phyloP scores from a whole-genome alignment of 352 stramenopile species.

The Phytophthora constricta region DNA sequence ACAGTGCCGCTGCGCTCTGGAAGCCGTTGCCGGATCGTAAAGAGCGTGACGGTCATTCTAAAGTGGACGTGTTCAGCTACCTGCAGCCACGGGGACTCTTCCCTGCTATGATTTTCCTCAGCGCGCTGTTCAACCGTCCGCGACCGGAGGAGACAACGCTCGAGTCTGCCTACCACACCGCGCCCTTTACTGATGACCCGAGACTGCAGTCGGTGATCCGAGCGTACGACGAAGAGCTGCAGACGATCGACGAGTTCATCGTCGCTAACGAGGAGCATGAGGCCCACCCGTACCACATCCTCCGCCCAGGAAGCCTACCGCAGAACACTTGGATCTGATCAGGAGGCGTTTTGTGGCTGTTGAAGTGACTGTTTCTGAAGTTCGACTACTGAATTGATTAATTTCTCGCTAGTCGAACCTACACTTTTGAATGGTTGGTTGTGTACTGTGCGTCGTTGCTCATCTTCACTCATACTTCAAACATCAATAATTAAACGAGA shows the following conservation, averaged over 20 bases:
- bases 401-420: constrained; percentile 13
- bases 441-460: constrained; percentile 2
- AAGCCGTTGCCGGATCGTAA: constrained; percentile 46
- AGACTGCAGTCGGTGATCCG: constrained; percentile 28
- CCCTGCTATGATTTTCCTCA: constrained; percentile 32
- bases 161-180: constrained; percentile 29
- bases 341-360: background rate
- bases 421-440: constrained; percentile 22
- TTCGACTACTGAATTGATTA: constrained; percentile 13
- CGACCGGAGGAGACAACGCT: constrained; percentile 37
- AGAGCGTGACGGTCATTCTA: constrained; percentile 17
- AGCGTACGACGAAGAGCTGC: constrained; percentile 32
- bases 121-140: constrained; percentile 41
- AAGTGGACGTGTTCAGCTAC: constrained; percentile 41
- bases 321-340: constrained; percentile 48
- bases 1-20: constrained; percentile 52
- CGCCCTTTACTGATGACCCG: constrained; percentile 34
- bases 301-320: constrained; percentile 38
- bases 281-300: constrained; percentile 37
- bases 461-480: constrained; percentile 12
- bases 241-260: constrained; percentile 39
- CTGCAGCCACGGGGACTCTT: constrained; percentile 34
- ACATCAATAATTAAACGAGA: constrained; percentile 40
- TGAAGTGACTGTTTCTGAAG: background rate
- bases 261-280: constrained; percentile 29